These are phyloP conservation scores for Sphaerobolus stellatus DNA, from an alignment of 1,284 basidiomycete species.

Conservation along the genomic window DNA sequence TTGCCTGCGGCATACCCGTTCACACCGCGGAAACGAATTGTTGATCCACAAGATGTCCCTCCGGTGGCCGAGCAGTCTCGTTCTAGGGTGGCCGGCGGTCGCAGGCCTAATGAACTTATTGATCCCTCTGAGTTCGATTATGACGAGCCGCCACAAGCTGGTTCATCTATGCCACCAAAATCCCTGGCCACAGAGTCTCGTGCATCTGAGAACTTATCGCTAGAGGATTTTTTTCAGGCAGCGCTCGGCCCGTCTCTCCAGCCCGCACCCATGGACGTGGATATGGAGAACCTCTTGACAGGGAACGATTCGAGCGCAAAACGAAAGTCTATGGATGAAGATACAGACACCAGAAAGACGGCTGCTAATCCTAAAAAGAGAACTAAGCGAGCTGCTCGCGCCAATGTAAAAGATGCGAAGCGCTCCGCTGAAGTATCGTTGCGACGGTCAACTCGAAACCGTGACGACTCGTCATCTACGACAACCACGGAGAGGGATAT, in stretches of 20 bases:
- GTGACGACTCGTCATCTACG: neutral
- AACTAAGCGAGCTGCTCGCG: neutral
- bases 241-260: conserved; percentile 11
- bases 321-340: conserved; percentile 4
- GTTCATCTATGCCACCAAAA: no score
- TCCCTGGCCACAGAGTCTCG: neutral
- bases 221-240: conserved; percentile 11
- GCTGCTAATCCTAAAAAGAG: neutral
- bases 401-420: neutral
- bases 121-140: neutral
- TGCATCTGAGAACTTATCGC: neutral
- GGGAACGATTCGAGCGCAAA: conserved; percentile 14
- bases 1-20: conserved; percentile 52
- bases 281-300: conserved; percentile 11
- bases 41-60: conserved; percentile 20
- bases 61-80: conserved; percentile 8
- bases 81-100: neutral
- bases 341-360: neutral
- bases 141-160: neutral
- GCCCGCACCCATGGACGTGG: conserved; percentile 8
- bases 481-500: conserved; percentile 3
- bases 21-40: conserved; percentile 47
- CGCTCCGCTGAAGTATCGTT: neutral
- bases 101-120: neutral
- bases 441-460: conserved; percentile 4